phyloP scores from a whole-genome alignment of 129 eudicot genomes.

The Flaveria sonorensis region DNA sequence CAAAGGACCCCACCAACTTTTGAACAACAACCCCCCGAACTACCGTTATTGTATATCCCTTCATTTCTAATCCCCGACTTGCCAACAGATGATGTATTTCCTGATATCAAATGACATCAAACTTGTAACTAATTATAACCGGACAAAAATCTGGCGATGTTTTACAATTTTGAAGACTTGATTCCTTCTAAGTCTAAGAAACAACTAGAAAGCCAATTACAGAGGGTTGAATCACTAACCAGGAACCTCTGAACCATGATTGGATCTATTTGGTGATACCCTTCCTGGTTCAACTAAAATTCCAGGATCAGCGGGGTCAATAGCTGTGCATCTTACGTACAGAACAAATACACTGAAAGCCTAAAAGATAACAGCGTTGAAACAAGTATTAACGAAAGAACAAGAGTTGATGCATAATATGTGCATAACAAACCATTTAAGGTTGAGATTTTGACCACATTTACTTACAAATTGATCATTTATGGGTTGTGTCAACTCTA shows the following conservation, averaged over 20 bases:
- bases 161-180: background rate
- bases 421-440: background rate
- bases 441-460: background rate
- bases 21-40: conserved; percentile 53
- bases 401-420: conserved; percentile 16
- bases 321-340: conserved; percentile 85
- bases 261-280: conserved; percentile 53
- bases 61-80: conserved; percentile 48
- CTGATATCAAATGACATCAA: conserved; percentile 25
- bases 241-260: conserved; percentile 51
- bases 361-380: conserved; percentile 38
- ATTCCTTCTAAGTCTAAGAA: background rate
- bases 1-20: conserved; percentile 62
- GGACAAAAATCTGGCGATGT: background rate
- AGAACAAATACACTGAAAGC: conserved; percentile 73
- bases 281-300: conserved; percentile 69
- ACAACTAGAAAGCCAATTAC: background rate
- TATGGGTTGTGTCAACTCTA: too few relatives aligned
- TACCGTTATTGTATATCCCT: conserved; percentile 42
- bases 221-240: conserved; percentile 47
- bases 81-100: conserved; percentile 50
- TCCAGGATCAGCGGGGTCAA: conserved; percentile 99
- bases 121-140: background rate
- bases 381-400: conserved; percentile 18
- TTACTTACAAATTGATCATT: background rate